A percentile compares a stretch with the other conserved stretches of the same genome.
Evolutionary conservation across 768 basidiomycete genomes (phyloP).

Genomic region (Daedalea quercina): DNA sequence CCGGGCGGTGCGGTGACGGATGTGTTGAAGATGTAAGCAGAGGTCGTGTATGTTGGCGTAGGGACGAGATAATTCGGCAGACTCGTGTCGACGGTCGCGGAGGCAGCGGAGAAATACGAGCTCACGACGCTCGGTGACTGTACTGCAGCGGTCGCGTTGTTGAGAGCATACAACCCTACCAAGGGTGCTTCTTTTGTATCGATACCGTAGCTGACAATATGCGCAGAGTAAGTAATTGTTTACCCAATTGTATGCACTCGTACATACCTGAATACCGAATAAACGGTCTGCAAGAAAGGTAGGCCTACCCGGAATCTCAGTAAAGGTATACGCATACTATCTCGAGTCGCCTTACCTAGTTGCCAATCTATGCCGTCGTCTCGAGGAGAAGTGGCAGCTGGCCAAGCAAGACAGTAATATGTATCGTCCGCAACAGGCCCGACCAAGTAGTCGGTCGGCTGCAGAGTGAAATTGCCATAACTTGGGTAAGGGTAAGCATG

Average conservation of each 20-base stretch:
- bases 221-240: background rate
- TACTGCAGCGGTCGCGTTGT: constrained; percentile 36
- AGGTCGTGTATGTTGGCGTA: constrained; percentile 53
- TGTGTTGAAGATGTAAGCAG: constrained; percentile 63
- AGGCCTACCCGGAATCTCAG: constrained; percentile 35
- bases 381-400: constrained; percentile 55
- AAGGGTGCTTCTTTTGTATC: constrained; percentile 66
- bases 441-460: constrained; percentile 74
- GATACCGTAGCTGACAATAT: constrained; percentile 59
- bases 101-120: constrained; percentile 51
- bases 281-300: constrained; percentile 69
- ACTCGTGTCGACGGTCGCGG: constrained; percentile 59
- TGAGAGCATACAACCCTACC: constrained; percentile 67
- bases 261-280: constrained; percentile 67
- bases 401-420: constrained; percentile 70
- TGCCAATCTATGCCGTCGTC: constrained; percentile 81
- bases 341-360: constrained; percentile 41
- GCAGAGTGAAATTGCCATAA: constrained; percentile 47
- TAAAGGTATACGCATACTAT: background rate
- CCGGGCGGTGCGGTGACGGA: constrained; percentile 51
- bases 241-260: background rate
- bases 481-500: constrained; percentile 20
- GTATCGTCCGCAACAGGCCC: constrained; percentile 62
- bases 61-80: constrained; percentile 66
- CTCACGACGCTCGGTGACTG: constrained; percentile 36